Percentiles rank a stretch among this genome's conserved stretches.
phyloP scores from a whole-genome alignment of 768 basidiomycete species.

The Terana coerulea region DNA sequence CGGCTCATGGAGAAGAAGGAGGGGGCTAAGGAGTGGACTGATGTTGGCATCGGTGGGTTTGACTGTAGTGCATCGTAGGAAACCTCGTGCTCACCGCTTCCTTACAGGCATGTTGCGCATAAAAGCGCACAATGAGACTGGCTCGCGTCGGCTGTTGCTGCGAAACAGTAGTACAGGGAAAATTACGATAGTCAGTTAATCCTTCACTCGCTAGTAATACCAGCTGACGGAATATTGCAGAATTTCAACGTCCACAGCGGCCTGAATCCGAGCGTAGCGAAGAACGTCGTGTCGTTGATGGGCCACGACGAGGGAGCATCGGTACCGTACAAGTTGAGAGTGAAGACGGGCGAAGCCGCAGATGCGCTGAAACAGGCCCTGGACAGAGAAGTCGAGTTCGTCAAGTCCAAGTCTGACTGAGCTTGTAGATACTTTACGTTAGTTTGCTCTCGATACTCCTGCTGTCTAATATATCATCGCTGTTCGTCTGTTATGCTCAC shows the following conservation, averaged over 20 bases:
- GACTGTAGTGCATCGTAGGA: background rate
- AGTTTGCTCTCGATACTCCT: background rate
- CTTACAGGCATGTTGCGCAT: slow-evolving; percentile 60
- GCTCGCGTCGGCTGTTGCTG: slow-evolving; percentile 56
- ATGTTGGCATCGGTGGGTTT: slow-evolving; percentile 62
- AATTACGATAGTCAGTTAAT: slow-evolving; percentile 61
- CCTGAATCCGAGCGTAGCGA: slow-evolving; percentile 49
- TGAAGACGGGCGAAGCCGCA: slow-evolving; percentile 58
- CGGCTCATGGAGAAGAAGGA: slow-evolving; percentile 49
- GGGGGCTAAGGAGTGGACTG: slow-evolving; percentile 50
- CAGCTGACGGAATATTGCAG: slow-evolving; percentile 33
- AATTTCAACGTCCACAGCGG: slow-evolving; percentile 69
- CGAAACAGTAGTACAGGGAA: slow-evolving; percentile 75
- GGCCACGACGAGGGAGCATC: slow-evolving; percentile 63
- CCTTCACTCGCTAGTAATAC: background rate
- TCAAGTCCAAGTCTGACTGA: slow-evolving; percentile 19
- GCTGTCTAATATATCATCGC: background rate
- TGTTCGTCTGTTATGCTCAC: background rate
- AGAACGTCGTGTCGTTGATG: slow-evolving; percentile 58
- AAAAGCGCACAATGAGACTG: slow-evolving; percentile 69
- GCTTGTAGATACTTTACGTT: too few species aligned
- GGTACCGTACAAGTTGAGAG: slow-evolving; percentile 58
- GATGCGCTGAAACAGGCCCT: slow-evolving; percentile 52
- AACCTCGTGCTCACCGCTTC: background rate
- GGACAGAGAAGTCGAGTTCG: slow-evolving; percentile 57